These are phyloP conservation scores for Tephrocybe sp. DNA, from an alignment of 768 basidiomycete species.

Conservation along the genomic window DNA sequence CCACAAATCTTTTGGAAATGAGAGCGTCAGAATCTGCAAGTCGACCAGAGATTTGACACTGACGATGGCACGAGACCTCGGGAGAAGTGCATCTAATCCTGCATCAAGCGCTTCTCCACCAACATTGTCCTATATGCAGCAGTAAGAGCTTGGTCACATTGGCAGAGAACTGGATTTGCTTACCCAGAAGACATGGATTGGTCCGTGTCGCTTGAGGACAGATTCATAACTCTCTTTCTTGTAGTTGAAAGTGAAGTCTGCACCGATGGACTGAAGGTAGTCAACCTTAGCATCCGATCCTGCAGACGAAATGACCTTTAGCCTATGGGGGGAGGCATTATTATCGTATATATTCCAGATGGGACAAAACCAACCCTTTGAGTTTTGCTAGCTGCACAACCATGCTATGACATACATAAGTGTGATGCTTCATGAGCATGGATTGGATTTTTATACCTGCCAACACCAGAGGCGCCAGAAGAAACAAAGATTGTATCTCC, in stretches of 20 bases:
- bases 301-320: slow-evolving; percentile 62
- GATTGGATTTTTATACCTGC: slow-evolving; percentile 20
- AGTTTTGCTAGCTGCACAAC: slow-evolving; percentile 39
- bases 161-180: background rate
- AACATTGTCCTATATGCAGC: slow-evolving; percentile 37
- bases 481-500: slow-evolving; percentile 28
- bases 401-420: slow-evolving; percentile 16
- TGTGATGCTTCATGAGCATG: background rate
- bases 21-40: too few species aligned
- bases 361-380: slow-evolving; percentile 22
- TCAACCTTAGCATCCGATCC: slow-evolving; percentile 63
- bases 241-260: slow-evolving; percentile 66
- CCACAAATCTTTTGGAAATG: too few species aligned
- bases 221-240: slow-evolving; percentile 48
- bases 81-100: slow-evolving; percentile 34
- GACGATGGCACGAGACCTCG: slow-evolving; percentile 42
- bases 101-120: slow-evolving; percentile 44
- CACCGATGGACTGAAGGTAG: slow-evolving; percentile 50
- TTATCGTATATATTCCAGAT: background rate
- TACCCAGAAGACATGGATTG: slow-evolving; percentile 46
- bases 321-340: background rate
- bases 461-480: slow-evolving; percentile 29
- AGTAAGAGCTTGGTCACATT: background rate
- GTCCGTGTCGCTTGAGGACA: slow-evolving; percentile 49
- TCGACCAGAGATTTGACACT: slow-evolving; percentile 2